Conservation (phyloP, 139 green algal species). For the Tetraselmis chui region DNA sequence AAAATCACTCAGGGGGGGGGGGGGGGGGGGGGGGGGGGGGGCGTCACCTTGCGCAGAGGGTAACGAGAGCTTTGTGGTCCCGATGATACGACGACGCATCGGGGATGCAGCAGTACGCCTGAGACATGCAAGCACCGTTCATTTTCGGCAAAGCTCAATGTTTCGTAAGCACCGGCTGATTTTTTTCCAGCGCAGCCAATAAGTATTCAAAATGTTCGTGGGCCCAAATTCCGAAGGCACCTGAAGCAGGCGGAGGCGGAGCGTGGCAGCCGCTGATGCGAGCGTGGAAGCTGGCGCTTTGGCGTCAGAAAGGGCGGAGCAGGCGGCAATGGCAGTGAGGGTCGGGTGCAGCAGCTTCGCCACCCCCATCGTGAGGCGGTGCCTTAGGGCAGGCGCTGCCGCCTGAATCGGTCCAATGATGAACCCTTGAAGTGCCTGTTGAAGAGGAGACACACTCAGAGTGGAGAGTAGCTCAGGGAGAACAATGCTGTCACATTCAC, state of each 20-base stretch:
- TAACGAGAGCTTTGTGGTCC: slow-evolving; percentile 43
- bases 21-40: no score
- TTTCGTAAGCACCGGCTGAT: no score
- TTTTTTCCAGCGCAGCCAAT: no score
- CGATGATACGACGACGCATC: slow-evolving; percentile 19
- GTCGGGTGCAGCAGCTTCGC: slow-evolving; percentile 22
- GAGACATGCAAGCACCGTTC: no score
- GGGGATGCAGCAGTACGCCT: slow-evolving; percentile 54
- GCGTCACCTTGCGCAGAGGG: slow-evolving; percentile 49
- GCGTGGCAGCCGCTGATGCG: neutral
- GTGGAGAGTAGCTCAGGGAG: no score
- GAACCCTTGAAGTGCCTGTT: slow-evolving; percentile 43
- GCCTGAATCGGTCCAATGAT: neutral
- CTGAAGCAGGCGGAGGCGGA: neutral
- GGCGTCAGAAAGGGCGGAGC: slow-evolving; percentile 17
- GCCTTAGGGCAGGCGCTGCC: neutral
- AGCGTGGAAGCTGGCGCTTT: neutral
- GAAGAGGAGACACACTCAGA: no score
- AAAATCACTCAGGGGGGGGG: no score
- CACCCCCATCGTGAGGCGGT: neutral
- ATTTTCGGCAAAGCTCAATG: no score
- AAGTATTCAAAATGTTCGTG: no score
- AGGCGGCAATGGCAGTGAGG: slow-evolving; percentile 17
- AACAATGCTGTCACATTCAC: no score
- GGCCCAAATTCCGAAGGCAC: no score